Conservation (phyloP, 1,284 basidiomycete species). For the Rhodotorula mucilaginosa region DNA sequence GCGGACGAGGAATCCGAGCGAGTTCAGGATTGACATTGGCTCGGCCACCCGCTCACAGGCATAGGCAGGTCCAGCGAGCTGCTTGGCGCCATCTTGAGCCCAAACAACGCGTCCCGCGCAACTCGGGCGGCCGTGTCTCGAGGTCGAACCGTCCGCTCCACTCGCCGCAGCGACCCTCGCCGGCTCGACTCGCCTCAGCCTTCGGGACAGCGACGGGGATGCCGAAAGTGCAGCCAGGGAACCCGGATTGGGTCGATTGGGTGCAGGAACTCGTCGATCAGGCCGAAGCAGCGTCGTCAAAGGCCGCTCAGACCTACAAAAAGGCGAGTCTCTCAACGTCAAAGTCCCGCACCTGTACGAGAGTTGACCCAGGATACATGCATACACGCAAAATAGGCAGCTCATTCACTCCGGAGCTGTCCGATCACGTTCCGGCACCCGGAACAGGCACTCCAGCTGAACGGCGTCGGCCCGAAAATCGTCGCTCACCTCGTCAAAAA, state of each 20-base stretch:
- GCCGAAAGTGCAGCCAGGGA: conserved; percentile 20
- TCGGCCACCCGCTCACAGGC: not conserved
- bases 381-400: conserved; percentile 14
- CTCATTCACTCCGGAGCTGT: conserved; percentile 16
- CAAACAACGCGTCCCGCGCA: not conserved
- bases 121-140: not conserved
- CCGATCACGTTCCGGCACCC: conserved; percentile 29
- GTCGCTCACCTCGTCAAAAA: conserved; percentile 13
- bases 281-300: conserved; percentile 18
- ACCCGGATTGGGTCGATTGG: conserved; percentile 38
- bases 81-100: not conserved
- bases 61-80: not conserved
- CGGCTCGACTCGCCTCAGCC: not conserved
- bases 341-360: not conserved
- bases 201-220: not conserved
- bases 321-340: conserved; percentile 11
- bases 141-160: not conserved
- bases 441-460: conserved; percentile 20
- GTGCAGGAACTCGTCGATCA: conserved; percentile 16
- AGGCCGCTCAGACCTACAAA: conserved; percentile 22
- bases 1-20: no score
- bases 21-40: not conserved
- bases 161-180: not conserved
- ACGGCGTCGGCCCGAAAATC: conserved; percentile 22
- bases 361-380: no score